Conservation (phyloP, 1,284 basidiomycete species). For the Taiwanofungus camphoratus region DNA sequence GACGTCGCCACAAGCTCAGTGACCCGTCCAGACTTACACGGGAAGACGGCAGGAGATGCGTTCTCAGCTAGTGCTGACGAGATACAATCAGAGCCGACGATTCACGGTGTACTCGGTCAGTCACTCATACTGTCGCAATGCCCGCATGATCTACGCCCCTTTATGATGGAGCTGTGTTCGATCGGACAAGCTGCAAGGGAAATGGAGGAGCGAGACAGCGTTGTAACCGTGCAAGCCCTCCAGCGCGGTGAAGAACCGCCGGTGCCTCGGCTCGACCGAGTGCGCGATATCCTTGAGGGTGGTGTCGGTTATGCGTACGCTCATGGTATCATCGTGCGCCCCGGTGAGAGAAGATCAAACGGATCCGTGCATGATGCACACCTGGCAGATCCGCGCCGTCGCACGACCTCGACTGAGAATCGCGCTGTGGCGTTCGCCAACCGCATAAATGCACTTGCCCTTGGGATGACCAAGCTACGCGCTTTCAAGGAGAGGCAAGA, state of each 20-base stretch:
- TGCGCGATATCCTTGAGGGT: constrained; percentile 51
- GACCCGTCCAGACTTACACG: constrained; percentile 17
- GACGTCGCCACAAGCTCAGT: constrained; percentile 51
- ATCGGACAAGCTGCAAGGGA: constrained; percentile 48
- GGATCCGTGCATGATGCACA: too few species aligned
- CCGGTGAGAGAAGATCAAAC: not conserved
- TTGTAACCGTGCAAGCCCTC: constrained; percentile 43
- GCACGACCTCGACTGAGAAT: constrained; percentile 41
- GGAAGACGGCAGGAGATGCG: constrained; percentile 10
- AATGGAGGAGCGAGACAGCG: constrained; percentile 54
- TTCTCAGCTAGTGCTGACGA: constrained; percentile 6
- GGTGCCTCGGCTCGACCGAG: constrained; percentile 54
- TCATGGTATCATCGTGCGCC: not conserved
- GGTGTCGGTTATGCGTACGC: constrained; percentile 41
- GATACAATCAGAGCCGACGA: constrained; percentile 34
- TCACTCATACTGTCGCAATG: constrained; percentile 49
- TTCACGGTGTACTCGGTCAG: constrained; percentile 54
- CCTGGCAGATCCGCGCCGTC: constrained; percentile 1
- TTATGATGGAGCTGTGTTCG: constrained; percentile 60
- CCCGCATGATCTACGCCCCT: constrained; percentile 51
- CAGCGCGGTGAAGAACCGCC: constrained; percentile 40
- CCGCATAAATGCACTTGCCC: constrained; percentile 62
- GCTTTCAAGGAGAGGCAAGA: constrained; percentile 69
- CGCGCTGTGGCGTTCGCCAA: constrained; percentile 66
- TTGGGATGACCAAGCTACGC: constrained; percentile 60